Evolutionary conservation across 106 monocot species (phyloP).

Genomic region (Dendrobium huoshanense): DNA sequence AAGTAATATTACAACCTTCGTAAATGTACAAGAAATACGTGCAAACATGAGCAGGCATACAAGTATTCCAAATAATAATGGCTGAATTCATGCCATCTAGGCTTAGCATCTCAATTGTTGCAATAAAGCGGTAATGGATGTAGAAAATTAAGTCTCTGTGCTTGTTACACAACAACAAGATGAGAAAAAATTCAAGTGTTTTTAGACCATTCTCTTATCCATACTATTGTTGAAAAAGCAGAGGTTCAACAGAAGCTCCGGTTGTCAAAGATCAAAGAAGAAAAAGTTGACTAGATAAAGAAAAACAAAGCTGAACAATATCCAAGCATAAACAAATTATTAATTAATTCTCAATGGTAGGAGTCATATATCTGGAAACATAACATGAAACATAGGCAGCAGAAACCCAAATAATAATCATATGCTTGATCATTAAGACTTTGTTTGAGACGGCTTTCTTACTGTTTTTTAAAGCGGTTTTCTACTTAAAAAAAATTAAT

Average conservation of each 20-base stretch:
- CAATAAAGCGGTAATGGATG: neutral
- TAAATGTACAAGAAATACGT: neutral
- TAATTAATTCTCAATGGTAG: neutral
- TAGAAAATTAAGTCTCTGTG: neutral
- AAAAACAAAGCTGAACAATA: neutral
- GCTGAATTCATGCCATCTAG: neutral
- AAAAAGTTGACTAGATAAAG: neutral
- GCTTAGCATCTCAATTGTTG: neutral
- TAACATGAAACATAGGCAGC: neutral
- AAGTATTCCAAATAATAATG: neutral
- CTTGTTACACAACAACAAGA: neutral
- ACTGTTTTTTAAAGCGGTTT: too few relatives aligned
- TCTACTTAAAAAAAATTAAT: too few relatives aligned
- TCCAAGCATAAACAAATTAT: neutral
- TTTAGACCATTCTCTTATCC: neutral
- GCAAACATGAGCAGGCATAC: neutral
- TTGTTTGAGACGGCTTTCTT: too few relatives aligned
- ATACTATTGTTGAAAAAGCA: neutral
- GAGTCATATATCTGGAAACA: neutral
- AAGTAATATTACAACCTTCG: neutral
- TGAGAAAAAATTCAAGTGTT: neutral
- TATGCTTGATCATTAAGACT: neutral
- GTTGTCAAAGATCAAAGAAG: neutral
- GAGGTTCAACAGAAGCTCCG: neutral
- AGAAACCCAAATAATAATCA: neutral